phyloP scores from a whole-genome alignment of 164 flowering plant genomes.

The Sextonia rubra region DNA sequence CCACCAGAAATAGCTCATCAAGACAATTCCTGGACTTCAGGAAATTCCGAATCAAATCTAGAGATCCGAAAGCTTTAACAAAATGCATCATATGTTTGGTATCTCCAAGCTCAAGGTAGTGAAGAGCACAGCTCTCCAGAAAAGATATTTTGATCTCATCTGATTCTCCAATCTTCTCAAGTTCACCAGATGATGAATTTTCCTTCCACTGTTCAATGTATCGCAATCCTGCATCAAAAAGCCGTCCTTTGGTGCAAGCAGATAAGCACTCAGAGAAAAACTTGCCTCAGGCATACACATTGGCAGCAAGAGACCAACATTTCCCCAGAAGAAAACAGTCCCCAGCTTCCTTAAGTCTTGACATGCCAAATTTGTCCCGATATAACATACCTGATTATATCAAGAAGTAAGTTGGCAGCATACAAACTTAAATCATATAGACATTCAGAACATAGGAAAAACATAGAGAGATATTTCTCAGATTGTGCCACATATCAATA shows the following conservation, averaged over 20 bases:
- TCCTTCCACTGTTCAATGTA: slow-evolving; percentile 45
- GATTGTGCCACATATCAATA: too few relatives aligned
- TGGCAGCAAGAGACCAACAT: slow-evolving; percentile 41
- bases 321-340: slow-evolving; percentile 42
- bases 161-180: slow-evolving; percentile 14
- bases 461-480: too few relatives aligned
- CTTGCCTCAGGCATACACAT: slow-evolving; percentile 40
- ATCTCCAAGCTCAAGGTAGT: slow-evolving; percentile 35
- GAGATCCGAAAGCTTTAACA: slow-evolving; percentile 35
- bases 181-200: slow-evolving; percentile 4
- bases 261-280: slow-evolving; percentile 36
- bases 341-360: slow-evolving; percentile 43
- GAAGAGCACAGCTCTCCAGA: slow-evolving; percentile 41
- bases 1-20: slow-evolving; percentile 47
- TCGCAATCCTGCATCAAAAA: slow-evolving; percentile 43
- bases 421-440: background rate
- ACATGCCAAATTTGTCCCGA: slow-evolving; percentile 40
- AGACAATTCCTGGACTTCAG: slow-evolving; percentile 30
- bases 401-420: background rate
- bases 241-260: slow-evolving; percentile 34
- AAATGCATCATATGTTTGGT: slow-evolving; percentile 39
- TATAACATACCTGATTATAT: slow-evolving; percentile 29
- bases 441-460: background rate
- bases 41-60: slow-evolving; percentile 28
- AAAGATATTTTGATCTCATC: slow-evolving; percentile 33